phyloP scores from a whole-genome alignment of 208 protist genomes.

The Polymyxa betae region DNA sequence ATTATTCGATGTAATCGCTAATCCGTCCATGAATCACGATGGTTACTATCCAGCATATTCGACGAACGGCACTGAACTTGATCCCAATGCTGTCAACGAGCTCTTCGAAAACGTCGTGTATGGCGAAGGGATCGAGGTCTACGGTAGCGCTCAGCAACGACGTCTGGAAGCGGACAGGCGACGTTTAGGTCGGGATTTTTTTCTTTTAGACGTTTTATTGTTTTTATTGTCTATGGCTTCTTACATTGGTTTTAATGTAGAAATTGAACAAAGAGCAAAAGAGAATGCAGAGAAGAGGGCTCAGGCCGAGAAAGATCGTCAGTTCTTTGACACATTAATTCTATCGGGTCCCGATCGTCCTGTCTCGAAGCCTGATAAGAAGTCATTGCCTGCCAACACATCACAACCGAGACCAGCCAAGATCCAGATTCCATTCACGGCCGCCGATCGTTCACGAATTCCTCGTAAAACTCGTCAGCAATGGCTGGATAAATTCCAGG shows the following conservation, averaged over 20 bases:
- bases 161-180: not conserved
- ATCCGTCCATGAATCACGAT: no score
- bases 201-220: no score
- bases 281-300: not conserved
- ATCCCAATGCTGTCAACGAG: not conserved
- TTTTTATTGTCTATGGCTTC: not conserved
- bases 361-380: not conserved
- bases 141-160: not conserved
- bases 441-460: not conserved
- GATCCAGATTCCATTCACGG: not conserved
- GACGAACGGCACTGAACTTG: no score
- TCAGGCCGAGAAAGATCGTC: not conserved
- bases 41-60: no score
- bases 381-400: no score
- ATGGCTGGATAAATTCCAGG: not conserved
- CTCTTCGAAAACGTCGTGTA: not conserved
- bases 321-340: not conserved
- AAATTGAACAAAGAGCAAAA: not conserved
- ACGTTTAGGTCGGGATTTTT: not conserved
- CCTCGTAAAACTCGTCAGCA: slow-evolving; percentile 21
- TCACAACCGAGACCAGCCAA: no score
- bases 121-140: not conserved
- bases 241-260: not conserved
- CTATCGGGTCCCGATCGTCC: not conserved
- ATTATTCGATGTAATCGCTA: no score